These are phyloP conservation scores for Trametes cinnabarina DNA, from an alignment of 768 basidiomycete genomes.

Conservation along the genomic window DNA sequence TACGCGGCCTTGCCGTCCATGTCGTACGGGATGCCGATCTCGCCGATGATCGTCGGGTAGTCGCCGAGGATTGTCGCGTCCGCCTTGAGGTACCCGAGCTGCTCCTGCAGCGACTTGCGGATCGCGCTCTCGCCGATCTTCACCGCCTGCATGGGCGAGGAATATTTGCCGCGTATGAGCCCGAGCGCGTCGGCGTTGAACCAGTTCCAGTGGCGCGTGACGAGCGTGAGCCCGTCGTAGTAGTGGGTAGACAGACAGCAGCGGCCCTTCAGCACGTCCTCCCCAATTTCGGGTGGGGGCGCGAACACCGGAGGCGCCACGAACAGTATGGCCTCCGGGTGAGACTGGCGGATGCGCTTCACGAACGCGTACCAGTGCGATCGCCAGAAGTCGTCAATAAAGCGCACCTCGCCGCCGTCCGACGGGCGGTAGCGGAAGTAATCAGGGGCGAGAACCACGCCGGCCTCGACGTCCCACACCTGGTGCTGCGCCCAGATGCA, in stretches of 20 bases:
- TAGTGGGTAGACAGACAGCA: slow-evolving; percentile 83
- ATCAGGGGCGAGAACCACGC: slow-evolving; percentile 62
- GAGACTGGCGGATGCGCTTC: slow-evolving; percentile 56
- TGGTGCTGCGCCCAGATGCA: slow-evolving; percentile 88
- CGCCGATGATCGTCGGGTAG: slow-evolving; percentile 91
- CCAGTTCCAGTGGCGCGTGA: slow-evolving; percentile 93
- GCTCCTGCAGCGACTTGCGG: slow-evolving; percentile 74
- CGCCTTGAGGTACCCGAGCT: slow-evolving; percentile 73
- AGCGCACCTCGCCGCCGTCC: slow-evolving; percentile 50
- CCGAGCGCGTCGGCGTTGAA: slow-evolving; percentile 96
- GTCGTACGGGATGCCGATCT: slow-evolving; percentile 94
- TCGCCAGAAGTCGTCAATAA: slow-evolving; percentile 77
- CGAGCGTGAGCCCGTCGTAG: slow-evolving; percentile 91
- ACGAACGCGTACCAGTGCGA: slow-evolving; percentile 63
- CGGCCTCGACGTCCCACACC: slow-evolving; percentile 80
- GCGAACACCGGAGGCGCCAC: slow-evolving; percentile 91
- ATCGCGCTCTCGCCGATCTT: slow-evolving; percentile 84
- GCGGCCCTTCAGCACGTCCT: slow-evolving; percentile 57
- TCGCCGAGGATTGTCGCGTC: slow-evolving; percentile 66
- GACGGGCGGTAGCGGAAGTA: slow-evolving; percentile 56
- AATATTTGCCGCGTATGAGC: slow-evolving; percentile 81
- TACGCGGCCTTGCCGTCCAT: slow-evolving; percentile 88
- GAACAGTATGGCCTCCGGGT: slow-evolving; percentile 86
- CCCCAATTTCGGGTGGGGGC: slow-evolving; percentile 60
- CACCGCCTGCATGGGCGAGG: slow-evolving; percentile 63